Percentiles rank a stretch among this genome's conserved stretches.
Evolutionary conservation across 2,329 filamentous ascomycete genomes (phyloP).

Genomic region (Cephalotrichum gorgonifer): DNA sequence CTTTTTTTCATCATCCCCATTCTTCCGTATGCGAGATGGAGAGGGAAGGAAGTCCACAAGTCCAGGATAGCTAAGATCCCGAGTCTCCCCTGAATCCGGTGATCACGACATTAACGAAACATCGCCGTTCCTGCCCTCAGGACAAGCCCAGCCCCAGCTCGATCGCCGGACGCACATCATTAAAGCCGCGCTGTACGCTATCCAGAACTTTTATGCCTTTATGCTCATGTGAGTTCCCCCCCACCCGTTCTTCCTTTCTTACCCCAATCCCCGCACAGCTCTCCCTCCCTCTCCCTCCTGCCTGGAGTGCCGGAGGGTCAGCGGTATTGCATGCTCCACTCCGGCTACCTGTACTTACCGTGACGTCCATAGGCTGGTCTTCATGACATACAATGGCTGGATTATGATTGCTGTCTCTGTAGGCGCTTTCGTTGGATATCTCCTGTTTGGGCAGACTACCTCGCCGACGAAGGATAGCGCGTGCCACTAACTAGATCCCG

Average conservation of each 20-base stretch:
- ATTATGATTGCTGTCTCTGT: constrained; percentile 87
- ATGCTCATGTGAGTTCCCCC: constrained; percentile 83
- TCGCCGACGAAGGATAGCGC: constrained; percentile 75
- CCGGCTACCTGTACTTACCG: too few relatives aligned
- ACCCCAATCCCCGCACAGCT: not conserved
- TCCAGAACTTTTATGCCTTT: constrained; percentile 97
- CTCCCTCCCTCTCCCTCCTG: not conserved
- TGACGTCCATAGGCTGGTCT: constrained; percentile 62
- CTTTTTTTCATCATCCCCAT: constrained; percentile 1
- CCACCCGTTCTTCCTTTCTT: not conserved
- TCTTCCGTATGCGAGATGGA: too few relatives aligned
- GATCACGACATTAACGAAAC: constrained; percentile 47
- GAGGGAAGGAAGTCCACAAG: not conserved
- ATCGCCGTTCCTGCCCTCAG: constrained; percentile 58
- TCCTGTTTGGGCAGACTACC: constrained; percentile 64
- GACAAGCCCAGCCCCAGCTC: constrained; percentile 53
- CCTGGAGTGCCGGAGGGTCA: too few relatives aligned
- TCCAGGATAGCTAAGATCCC: constrained; percentile 1
- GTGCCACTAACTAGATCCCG: constrained; percentile 57
- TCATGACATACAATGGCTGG: constrained; percentile 99
- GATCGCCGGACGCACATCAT: constrained; percentile 63
- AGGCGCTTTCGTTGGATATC: constrained; percentile 81
- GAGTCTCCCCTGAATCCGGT: constrained; percentile 2
- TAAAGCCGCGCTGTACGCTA: constrained; percentile 75
- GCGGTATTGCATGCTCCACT: too few relatives aligned